phyloP scores from a whole-genome alignment of 352 stramenopile species.

The Phytophthora sansomeana region DNA sequence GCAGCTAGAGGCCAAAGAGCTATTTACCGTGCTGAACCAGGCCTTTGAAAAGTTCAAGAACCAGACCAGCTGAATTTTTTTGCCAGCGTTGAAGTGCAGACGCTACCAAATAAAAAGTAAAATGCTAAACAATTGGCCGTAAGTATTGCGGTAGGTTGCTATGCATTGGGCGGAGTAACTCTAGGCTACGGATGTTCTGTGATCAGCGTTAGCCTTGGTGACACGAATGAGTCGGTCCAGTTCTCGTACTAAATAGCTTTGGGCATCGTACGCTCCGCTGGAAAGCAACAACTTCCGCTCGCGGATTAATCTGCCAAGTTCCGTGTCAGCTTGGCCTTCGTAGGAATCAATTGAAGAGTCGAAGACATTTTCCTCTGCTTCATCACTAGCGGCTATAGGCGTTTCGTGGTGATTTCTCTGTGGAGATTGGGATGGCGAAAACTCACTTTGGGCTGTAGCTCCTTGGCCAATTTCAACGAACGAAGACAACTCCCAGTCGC shows the following conservation, averaged over 20 bases:
- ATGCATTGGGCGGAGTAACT: background rate
- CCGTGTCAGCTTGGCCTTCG: conserved; percentile 10
- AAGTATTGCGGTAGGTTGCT: background rate
- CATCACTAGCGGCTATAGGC: background rate
- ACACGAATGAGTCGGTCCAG: conserved; percentile 65
- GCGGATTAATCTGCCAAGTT: conserved; percentile 57
- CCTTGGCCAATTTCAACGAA: conserved; percentile 13
- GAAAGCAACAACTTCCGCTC: conserved; percentile 67
- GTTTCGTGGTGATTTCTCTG: background rate
- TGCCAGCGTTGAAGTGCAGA: background rate
- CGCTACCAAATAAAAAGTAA: conserved; percentile 12
- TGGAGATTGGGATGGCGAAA: conserved; percentile 8
- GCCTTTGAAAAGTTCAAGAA: conserved; percentile 90
- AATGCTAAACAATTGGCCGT: conserved; percentile 17
- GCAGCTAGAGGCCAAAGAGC: conserved; percentile 84
- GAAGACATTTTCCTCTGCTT: background rate
- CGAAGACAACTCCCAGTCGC: conserved; percentile 16
- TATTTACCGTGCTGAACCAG: conserved; percentile 90
- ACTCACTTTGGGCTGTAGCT: background rate
- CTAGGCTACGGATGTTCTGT: conserved; percentile 18
- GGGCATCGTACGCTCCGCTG: conserved; percentile 64
- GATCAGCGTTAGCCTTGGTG: conserved; percentile 34
- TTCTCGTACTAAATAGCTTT: conserved; percentile 75
- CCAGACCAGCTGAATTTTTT: conserved; percentile 29
- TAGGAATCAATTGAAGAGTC: conserved; percentile 1